These are phyloP conservation scores for Simmondsia chinensis DNA, from an alignment of 148 eudicot genomes.

Conservation along the genomic window DNA sequence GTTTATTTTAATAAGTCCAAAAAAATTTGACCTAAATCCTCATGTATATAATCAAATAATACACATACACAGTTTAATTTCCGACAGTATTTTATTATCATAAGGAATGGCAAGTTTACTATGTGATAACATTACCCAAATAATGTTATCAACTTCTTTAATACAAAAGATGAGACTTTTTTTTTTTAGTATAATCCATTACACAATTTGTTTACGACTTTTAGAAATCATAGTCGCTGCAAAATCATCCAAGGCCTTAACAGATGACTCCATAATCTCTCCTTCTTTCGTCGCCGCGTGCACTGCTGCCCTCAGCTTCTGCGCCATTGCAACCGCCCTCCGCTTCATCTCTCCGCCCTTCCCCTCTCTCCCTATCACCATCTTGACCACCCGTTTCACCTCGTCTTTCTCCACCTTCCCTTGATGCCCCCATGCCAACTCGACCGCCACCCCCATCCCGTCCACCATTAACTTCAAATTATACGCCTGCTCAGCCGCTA, in stretches of 20 bases:
- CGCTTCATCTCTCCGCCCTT: slow-evolving; percentile 46
- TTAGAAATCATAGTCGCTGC: background rate
- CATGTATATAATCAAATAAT: too few species aligned
- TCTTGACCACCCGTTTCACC: slow-evolving; percentile 35
- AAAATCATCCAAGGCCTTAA: slow-evolving; percentile 9
- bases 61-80: too few species aligned
- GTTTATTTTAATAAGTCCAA: too few species aligned
- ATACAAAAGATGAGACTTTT: background rate
- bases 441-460: slow-evolving; percentile 59
- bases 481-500: slow-evolving; percentile 52
- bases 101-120: too few species aligned
- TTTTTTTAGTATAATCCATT: background rate
- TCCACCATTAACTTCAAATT: slow-evolving; percentile 64
- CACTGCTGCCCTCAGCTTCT: slow-evolving; percentile 26
- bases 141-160: too few species aligned
- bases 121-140: too few species aligned
- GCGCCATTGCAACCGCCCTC: slow-evolving; percentile 36
- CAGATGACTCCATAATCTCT: background rate
- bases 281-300: too few species aligned
- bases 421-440: slow-evolving; percentile 47
- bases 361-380: slow-evolving; percentile 35
- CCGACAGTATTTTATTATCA: too few species aligned
- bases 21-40: too few species aligned
- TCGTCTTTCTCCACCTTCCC: slow-evolving; percentile 31
- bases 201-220: background rate